Conservation (phyloP, 2,329 filamentous ascomycete species). For the Coniella vitis region DNA sequence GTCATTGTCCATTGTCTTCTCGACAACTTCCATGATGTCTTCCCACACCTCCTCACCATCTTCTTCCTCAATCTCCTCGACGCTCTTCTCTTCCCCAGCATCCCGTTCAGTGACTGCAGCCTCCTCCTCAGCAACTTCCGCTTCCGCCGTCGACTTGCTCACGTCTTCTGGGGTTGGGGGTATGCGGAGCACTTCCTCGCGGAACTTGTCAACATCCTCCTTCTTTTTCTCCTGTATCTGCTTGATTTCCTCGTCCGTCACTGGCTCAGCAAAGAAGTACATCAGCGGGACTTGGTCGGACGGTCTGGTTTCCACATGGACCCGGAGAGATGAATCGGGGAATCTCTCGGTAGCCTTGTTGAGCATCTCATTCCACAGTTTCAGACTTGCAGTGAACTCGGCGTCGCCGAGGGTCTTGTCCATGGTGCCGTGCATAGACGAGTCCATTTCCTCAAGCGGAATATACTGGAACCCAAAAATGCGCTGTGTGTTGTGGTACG, state of each 20-base stretch:
- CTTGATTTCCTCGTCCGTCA: conserved; percentile 64
- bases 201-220: conserved; percentile 60
- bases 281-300: conserved; percentile 55
- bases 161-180: conserved; percentile 24
- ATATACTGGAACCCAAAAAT: conserved; percentile 99
- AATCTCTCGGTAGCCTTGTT: conserved; percentile 68
- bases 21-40: conserved; percentile 47
- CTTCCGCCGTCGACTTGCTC: conserved; percentile 18
- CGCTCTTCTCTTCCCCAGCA: conserved; percentile 16
- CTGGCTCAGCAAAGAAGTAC: conserved; percentile 86
- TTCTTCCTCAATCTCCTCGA: conserved; percentile 16
- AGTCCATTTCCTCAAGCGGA: conserved; percentile 78
- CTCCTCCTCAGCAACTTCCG: conserved; percentile 21
- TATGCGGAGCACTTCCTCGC: conserved; percentile 53
- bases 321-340: conserved; percentile 66
- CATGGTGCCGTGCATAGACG: conserved; percentile 73
- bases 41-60: conserved; percentile 41
- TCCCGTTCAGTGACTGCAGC: conserved; percentile 18
- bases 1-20: conserved; percentile 52
- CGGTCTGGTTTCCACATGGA: conserved; percentile 73
- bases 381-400: conserved; percentile 79
- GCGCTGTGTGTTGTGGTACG: conserved; percentile 88
- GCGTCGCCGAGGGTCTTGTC: conserved; percentile 63
- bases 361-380: conserved; percentile 71
- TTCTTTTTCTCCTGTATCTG: conserved; percentile 64